Conservation (phyloP, 306 rosid genomes). For the Glycine latifolia region DNA sequence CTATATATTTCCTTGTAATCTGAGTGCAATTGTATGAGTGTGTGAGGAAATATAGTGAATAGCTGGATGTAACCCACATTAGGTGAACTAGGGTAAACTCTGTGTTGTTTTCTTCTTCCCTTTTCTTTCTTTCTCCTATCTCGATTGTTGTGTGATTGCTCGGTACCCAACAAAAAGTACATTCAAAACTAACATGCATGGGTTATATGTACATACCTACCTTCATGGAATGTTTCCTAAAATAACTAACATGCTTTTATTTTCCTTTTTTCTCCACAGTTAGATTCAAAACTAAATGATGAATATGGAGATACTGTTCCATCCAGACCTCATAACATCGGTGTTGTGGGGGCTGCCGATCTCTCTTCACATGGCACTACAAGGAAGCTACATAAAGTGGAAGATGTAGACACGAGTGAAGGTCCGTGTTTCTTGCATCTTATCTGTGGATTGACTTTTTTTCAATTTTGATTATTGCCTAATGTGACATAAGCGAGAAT, state of each 20-base stretch:
- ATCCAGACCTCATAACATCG: slow-evolving; percentile 63
- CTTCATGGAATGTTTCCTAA: neutral
- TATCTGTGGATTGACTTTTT: slow-evolving; percentile 30
- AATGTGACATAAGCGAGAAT: slow-evolving; percentile 3
- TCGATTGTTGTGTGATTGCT: too few species aligned
- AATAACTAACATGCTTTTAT: neutral
- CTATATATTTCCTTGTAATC: too few species aligned
- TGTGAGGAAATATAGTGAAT: too few species aligned
- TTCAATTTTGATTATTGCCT: slow-evolving; percentile 24
- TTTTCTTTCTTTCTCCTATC: too few species aligned
- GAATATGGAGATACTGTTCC: slow-evolving; percentile 93
- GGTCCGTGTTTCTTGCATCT: slow-evolving; percentile 63
- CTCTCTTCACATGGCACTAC: slow-evolving; percentile 53
- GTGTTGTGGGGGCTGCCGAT: slow-evolving; percentile 58
- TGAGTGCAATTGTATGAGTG: too few species aligned
- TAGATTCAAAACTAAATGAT: slow-evolving; percentile 62
- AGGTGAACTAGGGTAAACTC: too few species aligned
- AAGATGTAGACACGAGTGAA: slow-evolving; percentile 62
- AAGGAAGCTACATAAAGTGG: slow-evolving; percentile 58
- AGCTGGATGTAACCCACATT: too few species aligned
- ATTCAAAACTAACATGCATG: too few species aligned
- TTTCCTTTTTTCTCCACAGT: neutral
- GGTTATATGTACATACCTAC: too few species aligned
- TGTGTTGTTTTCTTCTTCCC: too few species aligned
- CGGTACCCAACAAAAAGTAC: too few species aligned